A percentile compares a stretch with the other conserved stretches of the same genome.
Conservation (phyloP, 2,329 filamentous ascomycete species). For the Hymenotorrendiella dingleyae region DNA sequence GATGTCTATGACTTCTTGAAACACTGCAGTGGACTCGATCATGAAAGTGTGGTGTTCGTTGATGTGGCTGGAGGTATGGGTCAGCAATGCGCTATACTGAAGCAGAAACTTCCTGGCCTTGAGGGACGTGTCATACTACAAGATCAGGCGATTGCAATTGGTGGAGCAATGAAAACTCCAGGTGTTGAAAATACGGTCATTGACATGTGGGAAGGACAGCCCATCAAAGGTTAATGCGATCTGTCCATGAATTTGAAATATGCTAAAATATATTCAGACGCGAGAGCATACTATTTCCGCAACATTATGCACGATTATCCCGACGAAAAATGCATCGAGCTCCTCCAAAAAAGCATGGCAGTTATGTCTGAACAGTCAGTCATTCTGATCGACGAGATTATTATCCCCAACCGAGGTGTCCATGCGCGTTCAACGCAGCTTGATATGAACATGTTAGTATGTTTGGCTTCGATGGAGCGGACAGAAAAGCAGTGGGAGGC, state of each 20-base stretch:
- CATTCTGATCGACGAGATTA: constrained; percentile 38
- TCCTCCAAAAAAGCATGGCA: constrained; percentile 30
- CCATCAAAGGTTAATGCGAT: constrained; percentile 19
- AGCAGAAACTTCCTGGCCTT: constrained; percentile 29
- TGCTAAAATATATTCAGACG: neutral
- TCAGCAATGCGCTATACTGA: constrained; percentile 34
- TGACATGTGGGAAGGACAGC: constrained; percentile 29
- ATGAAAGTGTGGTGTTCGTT: constrained; percentile 29
- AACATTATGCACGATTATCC: constrained; percentile 36
- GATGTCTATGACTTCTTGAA: neutral
- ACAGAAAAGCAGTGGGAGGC: constrained; percentile 32
- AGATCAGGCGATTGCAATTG: constrained; percentile 32
- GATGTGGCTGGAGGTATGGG: constrained; percentile 38
- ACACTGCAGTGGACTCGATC: neutral
- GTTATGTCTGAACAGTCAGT: constrained; percentile 33
- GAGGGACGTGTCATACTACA: constrained; percentile 35
- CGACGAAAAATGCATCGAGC: constrained; percentile 29
- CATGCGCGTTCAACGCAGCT: constrained; percentile 28
- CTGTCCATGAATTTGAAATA: neutral
- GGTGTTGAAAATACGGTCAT: constrained; percentile 29
- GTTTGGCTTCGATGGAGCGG: constrained; percentile 32
- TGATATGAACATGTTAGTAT: constrained; percentile 35
- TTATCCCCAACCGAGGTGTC: constrained; percentile 33
- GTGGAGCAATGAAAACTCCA: constrained; percentile 16
- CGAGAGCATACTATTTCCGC: constrained; percentile 33